A percentile compares a stretch with the other conserved stretches of the same genome.
Evolutionary conservation across 768 basidiomycete genomes (phyloP).

Genomic region (Russula vinacea): DNA sequence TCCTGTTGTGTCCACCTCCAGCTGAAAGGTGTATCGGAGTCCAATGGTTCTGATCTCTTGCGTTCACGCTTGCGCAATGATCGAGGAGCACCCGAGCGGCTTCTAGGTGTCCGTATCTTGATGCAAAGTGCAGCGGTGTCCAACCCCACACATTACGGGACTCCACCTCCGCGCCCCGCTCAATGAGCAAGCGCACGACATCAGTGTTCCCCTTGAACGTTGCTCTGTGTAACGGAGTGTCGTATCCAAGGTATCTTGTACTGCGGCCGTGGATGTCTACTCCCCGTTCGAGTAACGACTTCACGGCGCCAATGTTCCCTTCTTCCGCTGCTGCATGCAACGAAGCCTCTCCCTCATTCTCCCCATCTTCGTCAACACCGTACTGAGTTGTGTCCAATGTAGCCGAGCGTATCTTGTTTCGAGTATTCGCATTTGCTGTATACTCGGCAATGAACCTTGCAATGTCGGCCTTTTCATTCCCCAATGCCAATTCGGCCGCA

Average conservation of each 20-base stretch:
- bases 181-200: not conserved
- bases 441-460: not conserved
- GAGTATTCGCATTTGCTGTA: not conserved
- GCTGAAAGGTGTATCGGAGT: slow-evolving; percentile 11
- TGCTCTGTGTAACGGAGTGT: not conserved
- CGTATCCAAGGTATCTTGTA: too few species aligned
- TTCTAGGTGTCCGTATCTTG: not conserved
- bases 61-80: slow-evolving; percentile 4
- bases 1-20: not conserved
- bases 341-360: not conserved
- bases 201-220: not conserved
- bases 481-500: not conserved
- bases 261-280: slow-evolving; percentile 2
- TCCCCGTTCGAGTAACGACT: not conserved
- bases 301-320: not conserved
- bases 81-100: not conserved
- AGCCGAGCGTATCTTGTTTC: not conserved
- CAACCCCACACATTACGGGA: not conserved
- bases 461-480: not conserved
- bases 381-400: not conserved
- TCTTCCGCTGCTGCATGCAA: not conserved
- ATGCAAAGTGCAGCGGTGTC: slow-evolving; percentile 9
- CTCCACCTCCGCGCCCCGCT: slow-evolving; percentile 5
- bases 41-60: not conserved
- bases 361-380: not conserved